A percentile compares a stretch with the other conserved stretches of the same genome.
Evolutionary conservation across 805 yeast genomes (phyloP).

Genomic region (Wickerhamiella domercqiae): DNA sequence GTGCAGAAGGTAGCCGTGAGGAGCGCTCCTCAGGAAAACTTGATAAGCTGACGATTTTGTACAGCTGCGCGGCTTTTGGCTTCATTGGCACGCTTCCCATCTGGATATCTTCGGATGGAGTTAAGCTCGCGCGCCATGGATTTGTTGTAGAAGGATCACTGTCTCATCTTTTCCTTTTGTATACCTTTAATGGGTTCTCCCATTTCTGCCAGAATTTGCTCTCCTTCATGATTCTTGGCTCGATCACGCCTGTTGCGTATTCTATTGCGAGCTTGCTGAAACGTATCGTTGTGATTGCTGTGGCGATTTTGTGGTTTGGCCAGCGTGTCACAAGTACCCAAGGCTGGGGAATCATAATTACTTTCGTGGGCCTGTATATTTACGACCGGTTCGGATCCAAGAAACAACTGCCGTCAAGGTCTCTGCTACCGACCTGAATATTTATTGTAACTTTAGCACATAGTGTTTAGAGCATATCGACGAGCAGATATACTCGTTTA

Average conservation of each 20-base stretch:
- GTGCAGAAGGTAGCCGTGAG: constrained; percentile 4
- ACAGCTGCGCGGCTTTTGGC: constrained; percentile 67
- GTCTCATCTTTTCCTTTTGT: constrained; percentile 31
- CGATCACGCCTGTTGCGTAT: constrained; percentile 70
- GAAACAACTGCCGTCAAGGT: not conserved
- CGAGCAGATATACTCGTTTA: too few species aligned
- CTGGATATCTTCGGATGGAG: constrained; percentile 49
- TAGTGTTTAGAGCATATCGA: too few species aligned
- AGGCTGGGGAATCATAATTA: constrained; percentile 29
- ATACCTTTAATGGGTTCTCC: constrained; percentile 52
- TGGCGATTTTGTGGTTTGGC: constrained; percentile 55
- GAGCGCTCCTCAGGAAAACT: constrained; percentile 29
- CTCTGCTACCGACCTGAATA: not conserved
- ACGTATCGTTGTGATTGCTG: constrained; percentile 68
- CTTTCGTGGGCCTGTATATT: constrained; percentile 28
- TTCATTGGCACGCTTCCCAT: constrained; percentile 56
- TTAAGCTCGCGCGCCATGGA: constrained; percentile 11
- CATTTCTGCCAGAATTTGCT: constrained; percentile 70
- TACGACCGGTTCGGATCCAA: constrained; percentile 28
- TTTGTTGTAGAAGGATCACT: constrained; percentile 12
- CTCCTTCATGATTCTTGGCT: constrained; percentile 67
- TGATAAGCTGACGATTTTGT: constrained; percentile 65
- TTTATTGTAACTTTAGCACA: not conserved
- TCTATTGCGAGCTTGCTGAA: constrained; percentile 80
- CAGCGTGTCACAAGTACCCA: constrained; percentile 26